These are phyloP conservation scores for Lachancea fermentati DNA, from an alignment of 805 yeast species.

Conservation along the genomic window DNA sequence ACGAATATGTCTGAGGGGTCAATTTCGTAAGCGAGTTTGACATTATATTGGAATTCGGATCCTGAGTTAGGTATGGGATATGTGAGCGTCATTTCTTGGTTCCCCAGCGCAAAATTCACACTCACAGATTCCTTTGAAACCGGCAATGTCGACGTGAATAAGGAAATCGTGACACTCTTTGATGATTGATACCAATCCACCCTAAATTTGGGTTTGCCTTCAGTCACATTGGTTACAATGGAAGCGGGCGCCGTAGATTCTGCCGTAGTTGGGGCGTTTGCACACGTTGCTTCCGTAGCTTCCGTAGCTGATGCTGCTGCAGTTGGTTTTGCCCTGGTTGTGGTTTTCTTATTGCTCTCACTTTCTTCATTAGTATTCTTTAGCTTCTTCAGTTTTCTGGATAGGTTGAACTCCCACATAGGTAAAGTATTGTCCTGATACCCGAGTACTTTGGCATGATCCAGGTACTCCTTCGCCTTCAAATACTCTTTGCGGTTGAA, in stretches of 20 bases:
- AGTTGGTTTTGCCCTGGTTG: neutral
- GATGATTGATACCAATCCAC: conserved; percentile 73
- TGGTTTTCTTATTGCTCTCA: neutral
- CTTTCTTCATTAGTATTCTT: conserved; percentile 3
- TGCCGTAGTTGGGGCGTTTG: no score
- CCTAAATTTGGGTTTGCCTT: conserved; percentile 26
- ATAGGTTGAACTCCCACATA: conserved; percentile 36
- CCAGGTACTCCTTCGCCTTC: conserved; percentile 39
- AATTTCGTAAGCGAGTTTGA: conserved; percentile 49
- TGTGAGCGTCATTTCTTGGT: conserved; percentile 32
- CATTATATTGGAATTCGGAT: conserved; percentile 53
- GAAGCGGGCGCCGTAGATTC: conserved; percentile 16
- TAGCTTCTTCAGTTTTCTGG: conserved; percentile 3
- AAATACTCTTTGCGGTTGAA: conserved; percentile 40
- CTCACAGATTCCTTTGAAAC: conserved; percentile 33
- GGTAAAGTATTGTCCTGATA: conserved; percentile 42
- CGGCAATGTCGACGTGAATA: conserved; percentile 66
- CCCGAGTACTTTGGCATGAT: conserved; percentile 38
- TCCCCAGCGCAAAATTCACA: conserved; percentile 37
- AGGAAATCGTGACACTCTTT: conserved; percentile 52
- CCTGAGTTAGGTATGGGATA: conserved; percentile 26
- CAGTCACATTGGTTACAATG: neutral
- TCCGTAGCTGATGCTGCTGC: neutral
- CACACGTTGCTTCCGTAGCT: no score
- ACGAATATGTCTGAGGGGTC: conserved; percentile 40